phyloP scores from a whole-genome alignment of 176 grass and related monocot species.

The Rhynchospora tenuis region DNA sequence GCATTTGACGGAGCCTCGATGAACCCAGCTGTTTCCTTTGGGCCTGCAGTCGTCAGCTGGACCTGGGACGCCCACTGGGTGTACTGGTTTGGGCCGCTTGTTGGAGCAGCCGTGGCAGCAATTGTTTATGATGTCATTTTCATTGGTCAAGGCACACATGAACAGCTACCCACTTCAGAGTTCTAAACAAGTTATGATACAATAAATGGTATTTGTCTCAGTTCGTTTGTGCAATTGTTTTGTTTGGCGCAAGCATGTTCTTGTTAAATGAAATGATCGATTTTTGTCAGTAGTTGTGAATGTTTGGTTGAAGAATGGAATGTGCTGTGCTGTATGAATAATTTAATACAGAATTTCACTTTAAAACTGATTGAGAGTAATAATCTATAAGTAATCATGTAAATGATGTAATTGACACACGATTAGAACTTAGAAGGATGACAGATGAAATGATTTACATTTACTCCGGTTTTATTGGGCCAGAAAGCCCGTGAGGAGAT shows the following conservation, averaged over 20 bases:
- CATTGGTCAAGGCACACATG: constrained; percentile 50
- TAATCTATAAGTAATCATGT: not conserved
- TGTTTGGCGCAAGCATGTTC: not conserved
- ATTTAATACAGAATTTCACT: not conserved
- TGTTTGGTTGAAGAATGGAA: not conserved
- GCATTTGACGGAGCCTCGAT: constrained; percentile 75
- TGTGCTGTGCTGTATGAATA: not conserved
- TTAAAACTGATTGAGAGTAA: not conserved
- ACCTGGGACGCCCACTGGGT: constrained; percentile 68
- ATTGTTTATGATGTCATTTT: constrained; percentile 62
- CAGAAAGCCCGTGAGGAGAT: no score
- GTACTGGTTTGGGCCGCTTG: constrained; percentile 73
- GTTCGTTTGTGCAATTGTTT: not conserved
- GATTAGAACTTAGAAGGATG: not conserved
- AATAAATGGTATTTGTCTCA: not conserved
- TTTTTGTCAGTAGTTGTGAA: not conserved
- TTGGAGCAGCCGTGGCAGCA: constrained; percentile 59
- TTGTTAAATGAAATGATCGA: not conserved
- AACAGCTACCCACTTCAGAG: constrained; percentile 48
- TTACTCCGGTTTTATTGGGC: no score
- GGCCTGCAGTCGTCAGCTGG: constrained; percentile 57
- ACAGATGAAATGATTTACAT: no score
- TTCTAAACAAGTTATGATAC: constrained; percentile 28
- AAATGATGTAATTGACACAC: not conserved
- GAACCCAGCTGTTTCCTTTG: constrained; percentile 83